Percentiles rank a stretch among this genome's conserved stretches.
Evolutionary conservation across 2,329 filamentous ascomycete species (phyloP).

Genomic region (Fonsecaea monophora): DNA sequence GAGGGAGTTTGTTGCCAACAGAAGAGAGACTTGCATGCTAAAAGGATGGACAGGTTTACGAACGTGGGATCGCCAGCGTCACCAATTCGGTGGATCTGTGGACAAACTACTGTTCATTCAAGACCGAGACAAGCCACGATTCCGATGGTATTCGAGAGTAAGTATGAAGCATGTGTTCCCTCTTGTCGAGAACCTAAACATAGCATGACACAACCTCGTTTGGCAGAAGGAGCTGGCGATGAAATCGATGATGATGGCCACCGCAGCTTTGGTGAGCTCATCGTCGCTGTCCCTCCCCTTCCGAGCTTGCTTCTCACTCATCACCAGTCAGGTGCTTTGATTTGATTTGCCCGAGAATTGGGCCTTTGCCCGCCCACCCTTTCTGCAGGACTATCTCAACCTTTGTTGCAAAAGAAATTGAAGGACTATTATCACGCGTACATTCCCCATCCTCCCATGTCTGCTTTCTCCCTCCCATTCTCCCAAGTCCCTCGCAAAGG

Average conservation of each 20-base stretch:
- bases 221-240: conserved; percentile 42
- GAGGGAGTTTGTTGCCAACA: conserved; percentile 42
- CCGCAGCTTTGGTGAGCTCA: conserved; percentile 69
- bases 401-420: conserved; percentile 26
- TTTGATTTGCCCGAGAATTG: conserved; percentile 43
- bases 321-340: conserved; percentile 58
- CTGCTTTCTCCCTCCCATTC: conserved; percentile 51
- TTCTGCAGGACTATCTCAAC: conserved; percentile 25
- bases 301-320: conserved; percentile 59
- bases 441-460: conserved; percentile 51
- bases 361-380: conserved; percentile 26
- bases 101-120: conserved; percentile 97
- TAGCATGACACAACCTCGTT: conserved; percentile 50
- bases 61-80: conserved; percentile 91
- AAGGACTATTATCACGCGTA: conserved; percentile 36
- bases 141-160: conserved; percentile 98
- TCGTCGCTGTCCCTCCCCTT: conserved; percentile 47
- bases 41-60: conserved; percentile 72
- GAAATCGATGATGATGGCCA: conserved; percentile 48
- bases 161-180: conserved; percentile 75
- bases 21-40: conserved; percentile 22
- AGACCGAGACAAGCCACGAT: conserved; percentile 96
- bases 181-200: conserved; percentile 62
- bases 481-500: conserved; percentile 44
- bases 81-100: conserved; percentile 94